Conservation (phyloP, 805 yeast species). For the Priceomyces carsonii region DNA sequence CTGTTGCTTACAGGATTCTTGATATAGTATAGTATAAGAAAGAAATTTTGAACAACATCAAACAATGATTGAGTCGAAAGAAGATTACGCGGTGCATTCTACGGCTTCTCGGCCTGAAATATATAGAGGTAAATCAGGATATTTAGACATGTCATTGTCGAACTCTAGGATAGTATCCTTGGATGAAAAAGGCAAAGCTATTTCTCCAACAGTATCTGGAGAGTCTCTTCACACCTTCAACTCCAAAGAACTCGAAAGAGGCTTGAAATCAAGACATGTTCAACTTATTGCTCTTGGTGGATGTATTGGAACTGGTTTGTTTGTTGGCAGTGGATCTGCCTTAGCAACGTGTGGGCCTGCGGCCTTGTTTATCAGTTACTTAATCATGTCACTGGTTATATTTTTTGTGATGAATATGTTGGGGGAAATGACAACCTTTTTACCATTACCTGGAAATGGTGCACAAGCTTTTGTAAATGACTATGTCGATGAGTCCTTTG, state of each 20-base stretch:
- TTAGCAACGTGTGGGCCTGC: slow-evolving; percentile 65
- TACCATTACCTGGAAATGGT: slow-evolving; percentile 36
- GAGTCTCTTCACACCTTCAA: slow-evolving; percentile 18
- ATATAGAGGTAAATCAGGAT: slow-evolving; percentile 24
- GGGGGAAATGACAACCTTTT: slow-evolving; percentile 34
- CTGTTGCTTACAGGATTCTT: no score
- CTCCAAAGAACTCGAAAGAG: slow-evolving; percentile 32
- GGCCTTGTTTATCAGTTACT: slow-evolving; percentile 47
- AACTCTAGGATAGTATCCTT: slow-evolving; percentile 25
- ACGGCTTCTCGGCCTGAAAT: slow-evolving; percentile 21
- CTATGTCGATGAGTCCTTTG: slow-evolving; percentile 28
- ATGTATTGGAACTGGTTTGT: slow-evolving; percentile 73
- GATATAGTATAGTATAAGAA: not conserved
- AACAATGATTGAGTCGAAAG: slow-evolving; percentile 8
- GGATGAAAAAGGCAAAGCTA: slow-evolving; percentile 22
- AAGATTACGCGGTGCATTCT: slow-evolving; percentile 14
- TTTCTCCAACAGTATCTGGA: slow-evolving; percentile 19
- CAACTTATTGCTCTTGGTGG: slow-evolving; percentile 83
- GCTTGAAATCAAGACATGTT: slow-evolving; percentile 51
- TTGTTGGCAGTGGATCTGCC: slow-evolving; percentile 65
- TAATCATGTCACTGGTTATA: slow-evolving; percentile 22
- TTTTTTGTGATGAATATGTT: slow-evolving; percentile 33
- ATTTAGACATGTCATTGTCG: slow-evolving; percentile 26
- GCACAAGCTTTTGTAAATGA: slow-evolving; percentile 31
- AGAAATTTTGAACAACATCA: not conserved